phyloP scores from a whole-genome alignment of 768 basidiomycete genomes.

The Mycena galericulata region DNA sequence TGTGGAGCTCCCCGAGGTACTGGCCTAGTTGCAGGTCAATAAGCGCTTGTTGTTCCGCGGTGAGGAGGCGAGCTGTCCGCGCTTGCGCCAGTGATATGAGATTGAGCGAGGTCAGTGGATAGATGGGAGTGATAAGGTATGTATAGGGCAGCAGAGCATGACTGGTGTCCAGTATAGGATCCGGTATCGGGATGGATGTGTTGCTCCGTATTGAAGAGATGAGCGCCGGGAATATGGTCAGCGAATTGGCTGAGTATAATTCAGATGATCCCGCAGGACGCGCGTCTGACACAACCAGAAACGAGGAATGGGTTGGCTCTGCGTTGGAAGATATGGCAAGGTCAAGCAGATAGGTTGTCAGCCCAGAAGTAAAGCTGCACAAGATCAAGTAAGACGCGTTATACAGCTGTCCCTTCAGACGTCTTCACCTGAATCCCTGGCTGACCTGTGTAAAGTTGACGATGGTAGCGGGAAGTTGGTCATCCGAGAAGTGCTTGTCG shows the following conservation, averaged over 20 bases:
- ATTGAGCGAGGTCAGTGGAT: constrained; percentile 48
- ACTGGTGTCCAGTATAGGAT: constrained; percentile 62
- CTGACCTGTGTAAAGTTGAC: constrained; percentile 35
- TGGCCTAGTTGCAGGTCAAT: constrained; percentile 74
- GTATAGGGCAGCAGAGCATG: constrained; percentile 58
- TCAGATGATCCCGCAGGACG: constrained; percentile 4
- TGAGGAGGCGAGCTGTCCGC: constrained; percentile 49
- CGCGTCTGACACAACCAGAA: constrained; percentile 34
- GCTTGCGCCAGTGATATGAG: constrained; percentile 54
- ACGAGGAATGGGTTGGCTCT: constrained; percentile 42
- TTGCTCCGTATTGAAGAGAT: constrained; percentile 54
- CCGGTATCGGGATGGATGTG: constrained; percentile 64
- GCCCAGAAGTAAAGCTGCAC: constrained; percentile 42
- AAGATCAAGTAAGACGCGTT: constrained; percentile 1
- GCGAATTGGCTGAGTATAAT: constrained; percentile 49
- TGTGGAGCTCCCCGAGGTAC: constrained; percentile 73
- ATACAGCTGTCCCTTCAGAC: not conserved
- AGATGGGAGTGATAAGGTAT: constrained; percentile 64
- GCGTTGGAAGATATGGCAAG: constrained; percentile 36
- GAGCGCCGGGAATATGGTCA: constrained; percentile 53
- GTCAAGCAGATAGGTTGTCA: constrained; percentile 43
- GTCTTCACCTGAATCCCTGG: constrained; percentile 46
- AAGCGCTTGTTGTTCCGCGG: constrained; percentile 52
- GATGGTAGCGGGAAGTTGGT: constrained; percentile 31
- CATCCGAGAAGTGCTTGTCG: constrained; percentile 35